A percentile compares a stretch with the other conserved stretches of the same genome.
Evolutionary conservation across 2,329 filamentous ascomycete species (phyloP).

Genomic region (Daldinia sp.): DNA sequence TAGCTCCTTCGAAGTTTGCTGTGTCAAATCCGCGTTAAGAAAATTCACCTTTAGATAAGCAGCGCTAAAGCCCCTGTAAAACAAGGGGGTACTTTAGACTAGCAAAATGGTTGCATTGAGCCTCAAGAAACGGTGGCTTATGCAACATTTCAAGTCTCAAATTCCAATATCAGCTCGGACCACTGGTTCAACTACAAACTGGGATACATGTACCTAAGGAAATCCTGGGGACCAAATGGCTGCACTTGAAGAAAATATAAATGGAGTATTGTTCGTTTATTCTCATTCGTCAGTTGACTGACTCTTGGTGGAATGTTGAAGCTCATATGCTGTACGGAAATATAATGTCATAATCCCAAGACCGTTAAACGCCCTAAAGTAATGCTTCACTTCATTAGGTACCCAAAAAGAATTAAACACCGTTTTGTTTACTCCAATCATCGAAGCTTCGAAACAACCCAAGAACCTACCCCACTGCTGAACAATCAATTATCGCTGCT

Average conservation of each 20-base stretch:
- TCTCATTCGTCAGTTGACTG: slow-evolving; percentile 29
- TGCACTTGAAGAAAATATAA: background rate
- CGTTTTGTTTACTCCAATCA: slow-evolving; percentile 40
- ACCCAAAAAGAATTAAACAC: slow-evolving; percentile 25
- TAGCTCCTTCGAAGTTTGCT: background rate
- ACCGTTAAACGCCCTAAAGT: slow-evolving; percentile 34
- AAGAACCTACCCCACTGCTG: slow-evolving; percentile 8
- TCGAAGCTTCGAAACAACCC: slow-evolving; percentile 14
- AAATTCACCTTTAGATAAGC: background rate
- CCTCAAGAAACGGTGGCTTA: slow-evolving; percentile 40
- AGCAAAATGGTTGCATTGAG: slow-evolving; percentile 37
- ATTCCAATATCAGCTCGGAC: slow-evolving; percentile 20
- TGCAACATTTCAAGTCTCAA: slow-evolving; percentile 42
- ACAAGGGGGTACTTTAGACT: slow-evolving; percentile 34
- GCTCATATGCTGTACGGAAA: slow-evolving; percentile 17
- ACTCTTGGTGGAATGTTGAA: slow-evolving; percentile 11
- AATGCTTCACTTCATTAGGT: slow-evolving; percentile 38
- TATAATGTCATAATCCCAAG: slow-evolving; percentile 16
- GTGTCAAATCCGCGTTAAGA: slow-evolving; percentile 10
- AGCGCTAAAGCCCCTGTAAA: slow-evolving; percentile 36
- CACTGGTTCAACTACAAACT: slow-evolving; percentile 7
- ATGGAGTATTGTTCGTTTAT: slow-evolving; percentile 10
- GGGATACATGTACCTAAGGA: too few species aligned
- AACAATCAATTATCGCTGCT: slow-evolving; percentile 8
- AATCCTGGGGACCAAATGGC: background rate